A percentile compares a stretch with the other conserved stretches of the same genome.
Conservation (phyloP, 495 filamentous ascomycete genomes). For the Viridothelium virens region DNA sequence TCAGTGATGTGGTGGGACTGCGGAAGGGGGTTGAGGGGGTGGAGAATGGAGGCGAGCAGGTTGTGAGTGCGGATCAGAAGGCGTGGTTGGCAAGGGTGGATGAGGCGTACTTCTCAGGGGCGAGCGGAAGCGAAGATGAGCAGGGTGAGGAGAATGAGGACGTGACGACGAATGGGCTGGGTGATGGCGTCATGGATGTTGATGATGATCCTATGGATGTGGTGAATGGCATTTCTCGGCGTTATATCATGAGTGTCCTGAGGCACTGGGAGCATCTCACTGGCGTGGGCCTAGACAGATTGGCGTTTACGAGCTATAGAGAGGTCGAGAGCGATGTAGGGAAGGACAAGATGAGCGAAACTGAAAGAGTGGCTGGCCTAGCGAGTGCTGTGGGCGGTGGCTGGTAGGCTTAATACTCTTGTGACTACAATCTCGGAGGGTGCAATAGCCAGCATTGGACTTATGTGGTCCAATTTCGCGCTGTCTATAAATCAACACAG, state of each 20-base stretch:
- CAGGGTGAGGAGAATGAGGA: slow-evolving; percentile 51
- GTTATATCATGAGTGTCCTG: slow-evolving; percentile 48
- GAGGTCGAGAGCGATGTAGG: slow-evolving; percentile 93
- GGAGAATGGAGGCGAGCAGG: slow-evolving; percentile 29
- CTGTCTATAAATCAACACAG: too few species aligned
- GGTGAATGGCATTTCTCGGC: slow-evolving; percentile 45
- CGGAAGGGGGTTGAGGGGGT: slow-evolving; percentile 27
- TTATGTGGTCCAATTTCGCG: too few species aligned
- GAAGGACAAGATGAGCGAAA: slow-evolving; percentile 58
- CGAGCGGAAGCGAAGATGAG: slow-evolving; percentile 44
- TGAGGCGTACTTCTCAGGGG: slow-evolving; percentile 84
- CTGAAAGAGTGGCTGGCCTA: slow-evolving; percentile 78
- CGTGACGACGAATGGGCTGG: slow-evolving; percentile 21
- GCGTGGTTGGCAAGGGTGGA: slow-evolving; percentile 82
- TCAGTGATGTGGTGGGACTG: slow-evolving; percentile 54
- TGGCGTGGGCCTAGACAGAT: slow-evolving; percentile 58
- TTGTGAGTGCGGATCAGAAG: slow-evolving; percentile 60
- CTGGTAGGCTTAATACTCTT: slow-evolving; percentile 50
- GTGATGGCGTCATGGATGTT: slow-evolving; percentile 20
- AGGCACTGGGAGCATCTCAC: slow-evolving; percentile 65
- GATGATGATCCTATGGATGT: slow-evolving; percentile 32
- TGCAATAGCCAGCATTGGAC: too few species aligned
- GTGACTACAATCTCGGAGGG: too few species aligned
- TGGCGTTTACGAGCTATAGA: slow-evolving; percentile 80
- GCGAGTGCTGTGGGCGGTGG: slow-evolving; percentile 90